Evolutionary conservation across 202 grass and related monocot genomes (phyloP).

Genomic region (Panicum virgatum): DNA sequence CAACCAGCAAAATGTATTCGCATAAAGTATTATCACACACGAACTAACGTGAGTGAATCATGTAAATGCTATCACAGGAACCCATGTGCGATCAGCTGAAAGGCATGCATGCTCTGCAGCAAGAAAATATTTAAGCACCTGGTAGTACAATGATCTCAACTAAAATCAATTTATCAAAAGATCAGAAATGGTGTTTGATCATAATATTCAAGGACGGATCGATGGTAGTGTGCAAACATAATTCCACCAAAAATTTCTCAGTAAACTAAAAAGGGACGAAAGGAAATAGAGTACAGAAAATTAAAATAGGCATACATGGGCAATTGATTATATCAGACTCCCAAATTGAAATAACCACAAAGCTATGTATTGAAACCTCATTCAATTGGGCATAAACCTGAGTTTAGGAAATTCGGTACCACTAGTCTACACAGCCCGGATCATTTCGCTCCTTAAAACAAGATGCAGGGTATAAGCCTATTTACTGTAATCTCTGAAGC

Average conservation of each 20-base stretch:
- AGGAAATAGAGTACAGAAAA: conserved; percentile 6
- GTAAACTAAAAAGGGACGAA: not conserved
- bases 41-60: not conserved
- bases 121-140: not conserved
- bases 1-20: not conserved
- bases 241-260: not conserved
- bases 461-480: conserved; percentile 35
- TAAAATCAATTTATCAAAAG: conserved; percentile 7
- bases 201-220: conserved; percentile 27
- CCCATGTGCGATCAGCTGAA: not conserved
- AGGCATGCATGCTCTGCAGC: not conserved
- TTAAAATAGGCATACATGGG: conserved; percentile 33
- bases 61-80: not conserved
- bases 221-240: conserved; percentile 17
- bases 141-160: not conserved
- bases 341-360: conserved; percentile 29
- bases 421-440: conserved; percentile 33
- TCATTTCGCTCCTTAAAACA: conserved; percentile 34
- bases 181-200: not conserved
- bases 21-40: not conserved
- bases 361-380: conserved; percentile 39
- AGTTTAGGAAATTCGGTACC: conserved; percentile 32
- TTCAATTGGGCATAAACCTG: conserved; percentile 29
- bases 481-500: conserved; percentile 40
- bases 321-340: conserved; percentile 28